Percentiles rank a stretch among this genome's conserved stretches.
Evolutionary conservation across 2,329 filamentous ascomycete genomes (phyloP).

Genomic region (Lizonia empirigonia): DNA sequence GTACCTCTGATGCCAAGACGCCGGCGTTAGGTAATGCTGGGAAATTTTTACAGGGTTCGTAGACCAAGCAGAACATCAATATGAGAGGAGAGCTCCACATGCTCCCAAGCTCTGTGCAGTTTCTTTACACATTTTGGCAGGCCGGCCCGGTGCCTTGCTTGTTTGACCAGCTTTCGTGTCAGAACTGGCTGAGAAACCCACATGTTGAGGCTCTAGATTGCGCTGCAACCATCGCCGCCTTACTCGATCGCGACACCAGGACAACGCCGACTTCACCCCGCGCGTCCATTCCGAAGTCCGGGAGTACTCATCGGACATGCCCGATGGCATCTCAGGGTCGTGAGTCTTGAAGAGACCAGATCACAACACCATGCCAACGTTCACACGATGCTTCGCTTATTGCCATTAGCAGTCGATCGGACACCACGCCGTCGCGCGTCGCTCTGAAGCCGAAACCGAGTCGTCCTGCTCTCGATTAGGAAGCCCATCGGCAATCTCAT

Average conservation of each 20-base stretch:
- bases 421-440: background rate
- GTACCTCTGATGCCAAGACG: slow-evolving; percentile 36
- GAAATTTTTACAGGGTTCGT: slow-evolving; percentile 34
- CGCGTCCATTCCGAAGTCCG: slow-evolving; percentile 6
- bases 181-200: slow-evolving; percentile 26
- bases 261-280: slow-evolving; percentile 11
- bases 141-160: slow-evolving; percentile 24
- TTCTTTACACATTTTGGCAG: slow-evolving; percentile 31
- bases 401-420: slow-evolving; percentile 15
- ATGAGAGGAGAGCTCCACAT: slow-evolving; percentile 34
- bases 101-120: slow-evolving; percentile 29
- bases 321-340: slow-evolving; percentile 16
- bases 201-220: slow-evolving; percentile 39
- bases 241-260: slow-evolving; percentile 28
- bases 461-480: slow-evolving; percentile 22
- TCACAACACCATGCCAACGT: slow-evolving; percentile 22
- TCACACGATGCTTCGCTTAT: slow-evolving; percentile 38
- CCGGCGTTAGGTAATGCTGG: slow-evolving; percentile 36
- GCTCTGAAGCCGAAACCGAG: background rate
- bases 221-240: slow-evolving; percentile 16
- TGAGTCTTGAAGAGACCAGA: slow-evolving; percentile 1
- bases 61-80: slow-evolving; percentile 23
- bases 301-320: slow-evolving; percentile 12
- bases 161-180: slow-evolving; percentile 23
- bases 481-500: slow-evolving; percentile 23